Conservation (phyloP, 1,139 yeast species). For the Yamadazyma friedrichii region DNA sequence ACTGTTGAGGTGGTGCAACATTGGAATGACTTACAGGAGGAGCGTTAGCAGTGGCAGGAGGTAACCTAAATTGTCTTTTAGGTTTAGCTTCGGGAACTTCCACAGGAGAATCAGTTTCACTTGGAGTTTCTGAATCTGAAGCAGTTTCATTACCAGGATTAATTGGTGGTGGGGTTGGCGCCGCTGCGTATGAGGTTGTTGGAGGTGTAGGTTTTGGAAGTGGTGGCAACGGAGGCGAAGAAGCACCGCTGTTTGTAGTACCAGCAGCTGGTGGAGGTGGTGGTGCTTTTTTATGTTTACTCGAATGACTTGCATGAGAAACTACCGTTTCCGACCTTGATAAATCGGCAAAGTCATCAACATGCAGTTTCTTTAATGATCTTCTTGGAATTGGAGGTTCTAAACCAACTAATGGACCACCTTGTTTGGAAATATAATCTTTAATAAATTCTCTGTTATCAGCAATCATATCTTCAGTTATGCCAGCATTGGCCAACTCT, state of each 20-base stretch:
- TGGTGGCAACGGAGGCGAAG: slow-evolving; percentile 24
- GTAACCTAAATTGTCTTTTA: slow-evolving; percentile 25
- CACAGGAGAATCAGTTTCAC: slow-evolving; percentile 10
- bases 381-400: slow-evolving; percentile 83
- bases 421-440: slow-evolving; percentile 70
- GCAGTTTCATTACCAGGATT: slow-evolving; percentile 8
- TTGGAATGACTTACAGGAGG: slow-evolving; percentile 35
- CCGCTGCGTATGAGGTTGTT: slow-evolving; percentile 12
- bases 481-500: slow-evolving; percentile 76
- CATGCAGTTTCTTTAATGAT: slow-evolving; percentile 28
- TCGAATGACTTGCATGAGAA: slow-evolving; percentile 7
- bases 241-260: slow-evolving; percentile 32
- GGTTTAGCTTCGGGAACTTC: slow-evolving; percentile 9
- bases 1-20: slow-evolving; percentile 18
- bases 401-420: slow-evolving; percentile 81
- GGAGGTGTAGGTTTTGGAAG: slow-evolving; percentile 7
- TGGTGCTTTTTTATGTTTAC: slow-evolving; percentile 43
- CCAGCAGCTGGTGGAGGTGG: slow-evolving; percentile 40
- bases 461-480: slow-evolving; percentile 86
- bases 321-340: slow-evolving; percentile 12
- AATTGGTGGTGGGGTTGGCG: slow-evolving; percentile 4
- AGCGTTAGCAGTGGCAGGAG: slow-evolving; percentile 25
- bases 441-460: slow-evolving; percentile 81
- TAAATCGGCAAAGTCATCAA: slow-evolving; percentile 8
- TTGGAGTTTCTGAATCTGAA: slow-evolving; percentile 8